A percentile compares a stretch with the other conserved stretches of the same genome.
These are phyloP conservation scores for Acanthamoeba lenticulata DNA, from an alignment of 208 protist genomes.

Conservation along the genomic window DNA sequence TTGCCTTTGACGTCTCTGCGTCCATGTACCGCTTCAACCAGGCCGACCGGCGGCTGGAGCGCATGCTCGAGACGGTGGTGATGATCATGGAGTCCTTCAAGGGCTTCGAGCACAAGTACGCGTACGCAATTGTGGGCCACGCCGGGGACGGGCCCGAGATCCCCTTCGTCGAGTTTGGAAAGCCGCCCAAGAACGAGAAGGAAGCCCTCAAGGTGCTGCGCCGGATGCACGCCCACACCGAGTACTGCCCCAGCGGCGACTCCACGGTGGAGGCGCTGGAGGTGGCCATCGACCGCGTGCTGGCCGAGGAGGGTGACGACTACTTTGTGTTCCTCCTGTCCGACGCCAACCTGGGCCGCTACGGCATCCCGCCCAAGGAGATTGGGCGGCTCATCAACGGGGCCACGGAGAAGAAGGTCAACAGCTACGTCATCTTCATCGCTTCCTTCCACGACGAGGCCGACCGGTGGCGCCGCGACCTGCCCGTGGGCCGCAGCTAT, in stretches of 20 bases:
- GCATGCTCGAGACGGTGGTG: conserved; percentile 90
- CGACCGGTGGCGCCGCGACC: conserved; percentile 86
- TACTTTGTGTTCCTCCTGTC: conserved; percentile 95
- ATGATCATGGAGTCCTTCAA: conserved; percentile 94
- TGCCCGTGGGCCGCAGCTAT: conserved; percentile 90
- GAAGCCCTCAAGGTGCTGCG: conserved; percentile 86
- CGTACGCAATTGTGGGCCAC: conserved; percentile 92
- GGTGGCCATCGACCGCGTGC: conserved; percentile 23
- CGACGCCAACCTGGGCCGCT: conserved; percentile 92
- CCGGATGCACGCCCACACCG: conserved; percentile 92
- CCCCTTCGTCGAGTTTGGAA: conserved; percentile 75
- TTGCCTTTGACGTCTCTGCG: conserved; percentile 92
- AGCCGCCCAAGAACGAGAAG: conserved; percentile 73
- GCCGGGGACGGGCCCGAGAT: conserved; percentile 90
- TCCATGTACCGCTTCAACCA: conserved; percentile 94
- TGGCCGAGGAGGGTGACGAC: conserved; percentile 88
- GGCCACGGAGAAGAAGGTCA: conserved; percentile 57
- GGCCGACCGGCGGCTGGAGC: conserved; percentile 89
- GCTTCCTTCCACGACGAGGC: conserved; percentile 88
- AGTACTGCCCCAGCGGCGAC: conserved; percentile 94
- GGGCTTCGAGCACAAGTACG: conserved; percentile 91
- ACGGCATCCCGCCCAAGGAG: conserved; percentile 51
- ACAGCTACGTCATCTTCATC: conserved; percentile 87
- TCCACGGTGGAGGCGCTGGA: conserved; percentile 87
- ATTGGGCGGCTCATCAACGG: neutral